Evolutionary conservation across 148 eudicot species (phyloP).

Genomic region (Camellia japonica): DNA sequence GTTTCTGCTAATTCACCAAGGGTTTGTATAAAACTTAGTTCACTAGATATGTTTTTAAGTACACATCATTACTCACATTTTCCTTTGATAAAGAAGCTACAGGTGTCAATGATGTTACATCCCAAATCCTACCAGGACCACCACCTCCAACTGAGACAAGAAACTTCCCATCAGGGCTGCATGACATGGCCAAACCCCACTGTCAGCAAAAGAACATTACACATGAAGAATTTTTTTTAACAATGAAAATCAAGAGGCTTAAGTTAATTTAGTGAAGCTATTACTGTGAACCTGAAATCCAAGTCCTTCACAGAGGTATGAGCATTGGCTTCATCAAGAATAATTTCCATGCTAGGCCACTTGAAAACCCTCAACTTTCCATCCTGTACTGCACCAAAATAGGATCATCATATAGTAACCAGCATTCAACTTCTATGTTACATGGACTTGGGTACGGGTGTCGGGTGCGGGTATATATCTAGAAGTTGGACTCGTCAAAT

Average conservation of each 20-base stretch:
- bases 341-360: slow-evolving; percentile 84
- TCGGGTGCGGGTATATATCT: too few relatives aligned
- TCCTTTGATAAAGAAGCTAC: slow-evolving; percentile 63
- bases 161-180: slow-evolving; percentile 86
- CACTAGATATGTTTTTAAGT: neutral
- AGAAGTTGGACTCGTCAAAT: too few relatives aligned
- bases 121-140: slow-evolving; percentile 91
- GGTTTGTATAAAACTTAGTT: neutral
- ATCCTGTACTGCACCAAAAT: slow-evolving; percentile 82
- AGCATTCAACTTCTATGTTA: too few relatives aligned
- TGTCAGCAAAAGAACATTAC: neutral
- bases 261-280: slow-evolving; percentile 4
- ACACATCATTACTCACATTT: slow-evolving; percentile 49
- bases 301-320: slow-evolving; percentile 78
- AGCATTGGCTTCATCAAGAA: slow-evolving; percentile 52
- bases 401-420: slow-evolving; percentile 23
- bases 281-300: slow-evolving; percentile 76
- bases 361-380: slow-evolving; percentile 85
- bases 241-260: neutral
- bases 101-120: slow-evolving; percentile 49
- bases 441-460: too few relatives aligned
- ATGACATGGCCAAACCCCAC: slow-evolving; percentile 14
- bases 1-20: neutral
- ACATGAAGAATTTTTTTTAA: neutral
- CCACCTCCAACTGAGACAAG: slow-evolving; percentile 81